Evolutionary conservation across 108 stramenopile genomes (phyloP), one percentile per base, ranked within the genome.

Genomic region (Cylindrotheca fusiformis): DNA sequence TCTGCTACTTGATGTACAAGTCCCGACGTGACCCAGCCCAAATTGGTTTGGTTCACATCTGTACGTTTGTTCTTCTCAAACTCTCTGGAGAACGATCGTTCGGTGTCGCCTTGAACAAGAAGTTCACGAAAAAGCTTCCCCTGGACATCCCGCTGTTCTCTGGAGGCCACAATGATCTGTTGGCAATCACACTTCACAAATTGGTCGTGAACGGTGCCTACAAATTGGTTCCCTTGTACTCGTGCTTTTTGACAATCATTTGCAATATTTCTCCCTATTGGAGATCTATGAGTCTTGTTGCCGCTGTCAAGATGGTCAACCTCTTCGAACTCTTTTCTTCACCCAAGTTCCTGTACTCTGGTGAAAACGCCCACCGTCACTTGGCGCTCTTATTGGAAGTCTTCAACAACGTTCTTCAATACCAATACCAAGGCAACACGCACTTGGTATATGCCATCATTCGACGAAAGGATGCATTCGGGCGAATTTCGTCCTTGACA

Each of bases 361-460:
- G 87, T n/a, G 94, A 97, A 52, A 82, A 82, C 44, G 97, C 95
- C 19, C 83, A 97, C 67, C 77, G 76, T 19, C 92, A 97, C 60
- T 73, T 98, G 54, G 92, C 90, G 0, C 75, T 96, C 19, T 71
- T 99, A 24, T 68, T 98, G 48, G 96, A 98, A 78, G 80, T 96
- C 49, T 97, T 98, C 77, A 97, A 97, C 83, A 99, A 99, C 60
- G 84, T 98, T 33, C 83, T 98, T 55, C 99, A 99, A 74, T 99
- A 99, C 52, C 99, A 99, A 76, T 99, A 93, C 68, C 84, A 79
- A 22, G 97, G 97, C 27, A 98, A 99, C 71, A 76, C 91, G 0
- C 96, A 97, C 63, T 79, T 98, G 63, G 79, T 99, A 3, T 99
- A 98, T 68, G 95, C 97, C n/a, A 90, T 98, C 58, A 88, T 98